These are phyloP conservation scores for Aureobasidium pullulans DNA, from an alignment of 2,329 filamentous ascomycete species.

Conservation along the genomic window DNA sequence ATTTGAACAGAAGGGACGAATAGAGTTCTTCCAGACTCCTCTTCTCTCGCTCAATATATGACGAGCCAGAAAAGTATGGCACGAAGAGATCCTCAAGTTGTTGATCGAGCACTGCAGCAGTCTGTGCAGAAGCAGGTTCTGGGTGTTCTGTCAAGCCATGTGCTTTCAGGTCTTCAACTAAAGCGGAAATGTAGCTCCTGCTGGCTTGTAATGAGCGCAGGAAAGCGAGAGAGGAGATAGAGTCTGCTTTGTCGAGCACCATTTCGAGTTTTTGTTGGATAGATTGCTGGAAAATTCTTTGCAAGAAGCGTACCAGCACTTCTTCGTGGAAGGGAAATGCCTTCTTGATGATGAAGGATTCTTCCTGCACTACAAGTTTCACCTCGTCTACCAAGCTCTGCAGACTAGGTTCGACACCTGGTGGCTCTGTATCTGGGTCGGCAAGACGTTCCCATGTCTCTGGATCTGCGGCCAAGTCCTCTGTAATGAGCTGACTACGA, in stretches of 20 bases:
- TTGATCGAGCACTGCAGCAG: conserved; percentile 62
- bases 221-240: conserved; percentile 86
- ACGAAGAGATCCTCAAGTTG: conserved; percentile 61
- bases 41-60: conserved; percentile 59
- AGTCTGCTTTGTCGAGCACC: conserved; percentile 89
- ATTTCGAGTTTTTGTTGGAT: conserved; percentile 93
- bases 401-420: conserved; percentile 82
- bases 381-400: conserved; percentile 93
- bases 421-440: conserved; percentile 87
- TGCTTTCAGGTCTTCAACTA: conserved; percentile 88
- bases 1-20: conserved; percentile 90
- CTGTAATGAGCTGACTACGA: conserved; percentile 79
- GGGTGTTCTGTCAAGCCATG: conserved; percentile 95
- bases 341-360: conserved; percentile 92
- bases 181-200: conserved; percentile 73
- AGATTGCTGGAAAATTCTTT: conserved; percentile 94
- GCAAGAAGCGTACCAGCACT: conserved; percentile 85
- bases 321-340: conserved; percentile 96
- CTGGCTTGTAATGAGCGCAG: conserved; percentile 85
- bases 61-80: conserved; percentile 57
- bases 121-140: conserved; percentile 80
- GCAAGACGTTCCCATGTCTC: conserved; percentile 80
- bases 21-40: conserved; percentile 71
- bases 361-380: conserved; percentile 90
- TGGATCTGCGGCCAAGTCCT: conserved; percentile 70